Evolutionary conservation across 2,329 filamentous ascomycete species (phyloP).

Genomic region (Ophiostoma australiae): DNA sequence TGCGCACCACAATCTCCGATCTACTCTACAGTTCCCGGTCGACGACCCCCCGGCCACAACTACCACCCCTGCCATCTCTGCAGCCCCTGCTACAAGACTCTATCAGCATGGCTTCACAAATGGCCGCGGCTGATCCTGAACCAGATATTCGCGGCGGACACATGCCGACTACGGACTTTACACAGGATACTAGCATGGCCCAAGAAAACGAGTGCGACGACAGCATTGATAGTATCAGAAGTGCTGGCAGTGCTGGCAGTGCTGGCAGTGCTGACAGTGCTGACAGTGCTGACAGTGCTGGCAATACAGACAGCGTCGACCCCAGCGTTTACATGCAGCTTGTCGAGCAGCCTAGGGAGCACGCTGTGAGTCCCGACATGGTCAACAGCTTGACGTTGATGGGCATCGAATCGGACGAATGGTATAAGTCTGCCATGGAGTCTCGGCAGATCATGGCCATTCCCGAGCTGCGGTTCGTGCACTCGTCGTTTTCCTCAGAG

Average conservation of each 20-base stretch:
- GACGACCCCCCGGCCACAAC: not conserved
- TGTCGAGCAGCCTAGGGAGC: constrained; percentile 61
- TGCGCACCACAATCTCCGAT: not conserved
- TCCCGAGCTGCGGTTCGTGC: constrained; percentile 34
- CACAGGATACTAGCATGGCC: constrained; percentile 8
- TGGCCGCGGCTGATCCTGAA: not conserved
- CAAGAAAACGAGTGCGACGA: not conserved
- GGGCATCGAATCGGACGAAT: constrained; percentile 70
- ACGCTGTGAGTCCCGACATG: constrained; percentile 58
- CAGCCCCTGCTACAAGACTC: not conserved
- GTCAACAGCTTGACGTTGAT: constrained; percentile 55
- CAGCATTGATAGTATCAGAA: constrained; percentile 20
- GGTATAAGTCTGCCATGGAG: constrained; percentile 66
- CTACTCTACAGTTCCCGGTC: not conserved
- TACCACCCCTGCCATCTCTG: not conserved
- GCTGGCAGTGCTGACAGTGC: constrained; percentile 50
- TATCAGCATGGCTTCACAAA: not conserved
- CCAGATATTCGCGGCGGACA: not conserved
- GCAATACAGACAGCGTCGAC: constrained; percentile 49
- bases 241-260: not conserved
- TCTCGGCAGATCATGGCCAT: constrained; percentile 40
- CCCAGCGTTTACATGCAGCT: constrained; percentile 56
- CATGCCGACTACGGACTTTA: constrained; percentile 25
- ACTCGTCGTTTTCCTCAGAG: not conserved
- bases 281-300: constrained; percentile 28